These are phyloP conservation scores for Rubia yunnanensis DNA, from an alignment of 257 asterid species.

Conservation along the genomic window DNA sequence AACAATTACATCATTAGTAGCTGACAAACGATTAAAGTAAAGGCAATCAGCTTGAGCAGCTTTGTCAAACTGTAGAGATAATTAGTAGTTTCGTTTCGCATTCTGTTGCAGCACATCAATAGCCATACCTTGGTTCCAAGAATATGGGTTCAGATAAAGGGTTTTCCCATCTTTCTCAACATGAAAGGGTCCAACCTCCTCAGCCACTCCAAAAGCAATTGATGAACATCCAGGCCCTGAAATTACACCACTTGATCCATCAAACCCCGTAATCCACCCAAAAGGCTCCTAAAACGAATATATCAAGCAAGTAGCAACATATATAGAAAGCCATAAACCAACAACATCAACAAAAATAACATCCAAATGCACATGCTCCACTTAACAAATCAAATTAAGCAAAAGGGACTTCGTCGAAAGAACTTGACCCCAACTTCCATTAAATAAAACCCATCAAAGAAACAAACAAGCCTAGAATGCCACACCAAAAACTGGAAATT, in stretches of 20 bases:
- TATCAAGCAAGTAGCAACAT: not conserved
- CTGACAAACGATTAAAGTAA: not conserved
- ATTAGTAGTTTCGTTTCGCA: not conserved
- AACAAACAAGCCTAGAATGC: not conserved
- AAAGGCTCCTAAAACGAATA: not conserved
- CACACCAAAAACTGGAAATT: not conserved
- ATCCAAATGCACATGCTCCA: not conserved
- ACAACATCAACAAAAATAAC: not conserved
- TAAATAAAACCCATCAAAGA: not conserved
- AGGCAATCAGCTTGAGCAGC: not conserved
- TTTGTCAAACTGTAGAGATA: not conserved
- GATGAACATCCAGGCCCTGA: conserved; percentile 99
- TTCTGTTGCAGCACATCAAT: not conserved
- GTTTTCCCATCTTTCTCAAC: conserved; percentile 85
- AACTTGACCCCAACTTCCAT: not conserved
- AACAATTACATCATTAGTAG: not conserved
- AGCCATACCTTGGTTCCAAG: conserved; percentile 81
- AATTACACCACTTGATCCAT: conserved; percentile 4
- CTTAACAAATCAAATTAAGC: not conserved
- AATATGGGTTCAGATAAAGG: conserved; percentile 72
- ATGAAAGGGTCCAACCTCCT: conserved; percentile 94
- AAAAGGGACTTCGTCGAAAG: not conserved
- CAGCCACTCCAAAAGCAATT: conserved; percentile 83
- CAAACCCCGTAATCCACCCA: conserved; percentile 10
- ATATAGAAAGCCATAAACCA: not conserved